These are phyloP conservation scores for Thinopyrum elongatum DNA, from an alignment of 176 grass and related monocot species.

Conservation along the genomic window DNA sequence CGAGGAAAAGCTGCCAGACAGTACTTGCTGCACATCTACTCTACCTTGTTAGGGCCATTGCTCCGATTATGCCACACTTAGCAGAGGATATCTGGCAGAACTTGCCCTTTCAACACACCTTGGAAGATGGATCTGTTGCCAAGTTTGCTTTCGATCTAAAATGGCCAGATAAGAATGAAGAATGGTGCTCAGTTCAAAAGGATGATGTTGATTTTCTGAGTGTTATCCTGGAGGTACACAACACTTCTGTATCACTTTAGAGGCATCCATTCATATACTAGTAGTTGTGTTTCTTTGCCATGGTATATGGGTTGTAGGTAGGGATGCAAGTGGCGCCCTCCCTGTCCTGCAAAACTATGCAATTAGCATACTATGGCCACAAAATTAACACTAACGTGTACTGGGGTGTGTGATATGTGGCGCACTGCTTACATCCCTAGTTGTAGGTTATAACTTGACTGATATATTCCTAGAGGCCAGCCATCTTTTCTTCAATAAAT, in stretches of 20 bases:
- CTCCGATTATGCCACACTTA: slow-evolving; percentile 92
- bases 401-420: not conserved
- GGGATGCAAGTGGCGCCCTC: not conserved
- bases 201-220: slow-evolving; percentile 77
- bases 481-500: not conserved
- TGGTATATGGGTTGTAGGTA: not conserved
- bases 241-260: not conserved
- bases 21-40: slow-evolving; percentile 78
- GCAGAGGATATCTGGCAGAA: slow-evolving; percentile 98
- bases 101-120: slow-evolving; percentile 71
- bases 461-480: not conserved
- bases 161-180: slow-evolving; percentile 75
- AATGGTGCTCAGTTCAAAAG: slow-evolving; percentile 53
- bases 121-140: slow-evolving; percentile 72
- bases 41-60: slow-evolving; percentile 82
- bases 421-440: not conserved
- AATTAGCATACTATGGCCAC: not conserved
- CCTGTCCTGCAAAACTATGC: not conserved
- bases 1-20: slow-evolving; percentile 92
- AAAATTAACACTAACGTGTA: not conserved
- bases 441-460: not conserved
- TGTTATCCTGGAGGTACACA: slow-evolving; percentile 74
- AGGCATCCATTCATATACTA: not conserved
- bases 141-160: slow-evolving; percentile 86
- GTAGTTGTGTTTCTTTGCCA: not conserved